Evolutionary conservation across 148 eudicot species (phyloP).

Genomic region (Oxyria digyna): DNA sequence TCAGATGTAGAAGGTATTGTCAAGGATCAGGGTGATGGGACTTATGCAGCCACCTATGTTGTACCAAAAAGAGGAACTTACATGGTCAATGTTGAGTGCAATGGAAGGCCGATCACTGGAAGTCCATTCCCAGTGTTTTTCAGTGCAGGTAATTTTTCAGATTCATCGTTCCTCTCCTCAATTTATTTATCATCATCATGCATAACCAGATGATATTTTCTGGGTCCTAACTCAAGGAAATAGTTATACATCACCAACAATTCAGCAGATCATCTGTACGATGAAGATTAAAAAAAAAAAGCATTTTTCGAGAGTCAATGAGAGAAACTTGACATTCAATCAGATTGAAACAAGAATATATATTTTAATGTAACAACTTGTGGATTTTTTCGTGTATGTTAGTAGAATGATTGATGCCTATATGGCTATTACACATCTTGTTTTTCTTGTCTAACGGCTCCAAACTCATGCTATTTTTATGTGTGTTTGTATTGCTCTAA

Average conservation of each 20-base stretch:
- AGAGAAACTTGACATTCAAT: neutral
- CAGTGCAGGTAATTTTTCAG: slow-evolving; percentile 56
- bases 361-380: too few relatives aligned
- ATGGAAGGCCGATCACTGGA: slow-evolving; percentile 76
- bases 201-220: neutral
- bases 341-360: neutral
- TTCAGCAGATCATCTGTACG: neutral
- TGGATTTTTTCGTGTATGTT: neutral
- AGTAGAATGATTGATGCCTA: neutral
- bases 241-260: neutral
- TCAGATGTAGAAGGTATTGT: slow-evolving; percentile 76
- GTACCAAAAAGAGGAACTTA: slow-evolving; percentile 92
- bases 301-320: neutral
- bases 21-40: slow-evolving; percentile 88
- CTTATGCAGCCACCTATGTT: slow-evolving; percentile 73
- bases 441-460: neutral
- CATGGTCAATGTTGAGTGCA: slow-evolving; percentile 86
- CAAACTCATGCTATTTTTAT: neutral
- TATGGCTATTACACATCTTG: neutral
- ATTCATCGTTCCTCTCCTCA: neutral
- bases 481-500: neutral
- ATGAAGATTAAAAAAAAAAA: neutral
- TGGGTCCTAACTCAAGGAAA: neutral
- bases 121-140: slow-evolving; percentile 97
- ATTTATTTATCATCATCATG: neutral